Base-by-base conservation (phyloP, 2,329 filamentous ascomycete genomes). In the Sarocladium brachiariae region DNA sequence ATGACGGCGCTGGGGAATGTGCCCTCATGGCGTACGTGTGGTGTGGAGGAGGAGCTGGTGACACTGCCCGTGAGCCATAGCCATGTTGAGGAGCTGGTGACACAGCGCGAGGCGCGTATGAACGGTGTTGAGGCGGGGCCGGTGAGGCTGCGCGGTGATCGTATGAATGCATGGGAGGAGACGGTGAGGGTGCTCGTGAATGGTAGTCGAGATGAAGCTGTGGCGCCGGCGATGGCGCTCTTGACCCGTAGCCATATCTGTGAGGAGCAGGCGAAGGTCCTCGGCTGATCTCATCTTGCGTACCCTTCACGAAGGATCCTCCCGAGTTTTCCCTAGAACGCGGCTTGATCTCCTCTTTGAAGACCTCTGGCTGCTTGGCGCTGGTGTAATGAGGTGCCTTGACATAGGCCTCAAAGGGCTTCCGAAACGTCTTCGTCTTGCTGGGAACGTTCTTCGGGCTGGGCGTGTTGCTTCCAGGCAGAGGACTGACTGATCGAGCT, bases 341-440 rank as follows among this genome's bases (percentile, higher is more conserved):
- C 11, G 61, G 56, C 13, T 62, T 62, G 2, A 70, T 63, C 7
- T 68, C 64, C 21, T 78, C 70, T 54, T 71, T 69, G 63, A 76
- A 79, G n/a, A 74, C 71, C 56, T 79, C 77, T 21, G 78, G 78
- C 52, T 80, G 77, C 56, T 83, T 80, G 30, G 78, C 78, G 14
- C 77, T 82, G 13, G 79, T 81, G 63, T 85, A 83, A 61, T 83
- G 81, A 23, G 82, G 82, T 21, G 81, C 81, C 57, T 83, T 83
- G 31, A 80, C 71, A 61, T 86, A 86, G 34, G 82, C 80, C 63
- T 84, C 78, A 58, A 85, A 86, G 0, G 82, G 81, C 55, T 83
- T 84, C 56, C 82, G 77, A 58, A 83, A 84, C 1, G 80, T 77
- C 63, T 76, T 83, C 19, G 77, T 75, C 62, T 84, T 85, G 23